Evolutionary conservation across 208 protist genomes (phyloP), one percentile per base, ranked within the genome.

Genomic region (Zelonia costaricensis): DNA sequence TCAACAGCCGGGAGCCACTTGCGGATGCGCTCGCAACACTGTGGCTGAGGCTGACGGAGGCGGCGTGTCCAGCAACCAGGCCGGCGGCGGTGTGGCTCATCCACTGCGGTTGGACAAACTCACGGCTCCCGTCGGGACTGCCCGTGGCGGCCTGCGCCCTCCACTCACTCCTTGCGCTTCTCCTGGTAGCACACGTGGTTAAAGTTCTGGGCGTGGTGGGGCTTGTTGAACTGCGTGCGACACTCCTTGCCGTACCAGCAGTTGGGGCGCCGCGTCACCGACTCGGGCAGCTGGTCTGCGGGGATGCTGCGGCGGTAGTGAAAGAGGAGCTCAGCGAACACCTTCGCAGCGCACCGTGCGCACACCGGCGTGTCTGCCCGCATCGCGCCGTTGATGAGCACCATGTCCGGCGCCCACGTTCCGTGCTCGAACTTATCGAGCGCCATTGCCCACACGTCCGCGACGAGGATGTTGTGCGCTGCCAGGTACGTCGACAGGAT

Each of bases 231-330:
- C 55, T 96, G 88, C 27, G 82, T 93, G 52, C 80, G 74, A 76
- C 93, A 97, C 31, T 93, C 72, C 16, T 78, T 58, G 4, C 93
- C 93, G 47, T 96, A 91, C 86, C 84, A 97, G 69, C 93, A 97
- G 67, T 94, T 82, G 2, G 84, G 74, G 31, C 90, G 69, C 25
- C 53, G 20, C 0, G 78, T 83, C 44, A 94, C 89, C 5, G 52
- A 67, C 36, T 82, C 70, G 3, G 86, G 80, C 35, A 97, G 58
- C 4, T 86, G 69, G 15, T 58, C 53, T 9, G 54, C 10, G 0
- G 80, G 76, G 40, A 97, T 81, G 15, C 54, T 45, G 12, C 78
- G 71, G 49, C 91, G 78, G 74, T 86, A 95, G 61, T 86, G 65
- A 54, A 95, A 95, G 44, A 97, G 62, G 10, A 96, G 54, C 25